These are phyloP conservation scores for Sinapis alba DNA, from an alignment of 441 rosid genomes.

Conservation along the genomic window DNA sequence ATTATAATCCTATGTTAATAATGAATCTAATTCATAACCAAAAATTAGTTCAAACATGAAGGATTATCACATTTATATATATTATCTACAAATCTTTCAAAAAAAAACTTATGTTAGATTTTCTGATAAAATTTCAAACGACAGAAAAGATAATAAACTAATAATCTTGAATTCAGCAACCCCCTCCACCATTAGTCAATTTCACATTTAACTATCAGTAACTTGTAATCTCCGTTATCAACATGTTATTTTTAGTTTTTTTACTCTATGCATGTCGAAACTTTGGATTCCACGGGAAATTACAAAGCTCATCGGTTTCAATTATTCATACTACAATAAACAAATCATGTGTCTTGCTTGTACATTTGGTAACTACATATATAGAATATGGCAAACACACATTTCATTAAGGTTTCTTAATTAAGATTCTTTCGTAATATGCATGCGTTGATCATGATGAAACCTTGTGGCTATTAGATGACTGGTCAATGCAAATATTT, in stretches of 20 bases:
- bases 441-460: conserved; percentile 33
- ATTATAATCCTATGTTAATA: too few relatives aligned
- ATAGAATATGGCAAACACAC: neutral
- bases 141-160: neutral
- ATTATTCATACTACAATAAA: neutral
- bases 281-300: conserved; percentile 40
- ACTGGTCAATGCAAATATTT: conserved; percentile 36
- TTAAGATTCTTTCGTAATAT: conserved; percentile 1
- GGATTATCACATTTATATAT: neutral
- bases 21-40: neutral
- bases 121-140: neutral
- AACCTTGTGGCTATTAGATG: conserved; percentile 34
- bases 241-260: neutral
- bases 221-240: conserved; percentile 34
- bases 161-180: conserved; percentile 25
- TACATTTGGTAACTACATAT: conserved; percentile 29
- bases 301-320: conserved; percentile 28
- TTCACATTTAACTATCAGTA: conserved; percentile 11
- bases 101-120: too few relatives aligned
- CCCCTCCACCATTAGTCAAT: conserved; percentile 6
- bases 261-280: conserved; percentile 26
- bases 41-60: neutral
- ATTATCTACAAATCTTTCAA: neutral
- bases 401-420: conserved; percentile 1
- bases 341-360: conserved; percentile 24